Conservation (phyloP, 2,329 filamentous ascomycete species). For the Neofusicoccum ribis region DNA sequence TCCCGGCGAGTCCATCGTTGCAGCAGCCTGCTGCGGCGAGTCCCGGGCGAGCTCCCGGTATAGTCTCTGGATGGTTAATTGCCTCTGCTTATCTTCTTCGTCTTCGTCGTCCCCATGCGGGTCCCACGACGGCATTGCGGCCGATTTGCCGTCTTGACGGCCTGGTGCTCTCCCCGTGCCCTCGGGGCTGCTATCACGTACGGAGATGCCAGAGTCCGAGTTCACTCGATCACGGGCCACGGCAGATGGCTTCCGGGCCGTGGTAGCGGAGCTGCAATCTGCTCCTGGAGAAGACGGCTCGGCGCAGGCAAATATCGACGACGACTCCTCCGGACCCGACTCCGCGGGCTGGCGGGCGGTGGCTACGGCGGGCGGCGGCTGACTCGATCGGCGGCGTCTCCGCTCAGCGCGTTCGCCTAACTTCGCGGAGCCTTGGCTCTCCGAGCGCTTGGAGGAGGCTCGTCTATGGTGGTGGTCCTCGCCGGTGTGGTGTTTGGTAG, state of each 20-base stretch:
- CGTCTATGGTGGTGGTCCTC: conserved; percentile 23
- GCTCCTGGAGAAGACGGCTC: conserved; percentile 3
- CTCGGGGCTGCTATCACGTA: conserved; percentile 36
- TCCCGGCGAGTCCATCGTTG: background rate
- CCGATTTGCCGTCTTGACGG: background rate
- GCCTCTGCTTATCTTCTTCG: conserved; percentile 23
- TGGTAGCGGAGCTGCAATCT: conserved; percentile 5
- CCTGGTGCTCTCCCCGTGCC: conserved; percentile 23
- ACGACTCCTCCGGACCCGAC: conserved; percentile 5
- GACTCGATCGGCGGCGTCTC: conserved; percentile 6
- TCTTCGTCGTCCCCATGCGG: conserved; percentile 11
- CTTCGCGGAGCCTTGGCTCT: conserved; percentile 16
- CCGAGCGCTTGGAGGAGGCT: conserved; percentile 15
- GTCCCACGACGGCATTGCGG: background rate
- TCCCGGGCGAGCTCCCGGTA: conserved; percentile 5
- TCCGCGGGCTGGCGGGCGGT: conserved; percentile 23
- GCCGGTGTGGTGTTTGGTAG: conserved; percentile 21
- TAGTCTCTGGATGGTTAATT: conserved; percentile 11
- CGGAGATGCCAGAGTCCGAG: conserved; percentile 32
- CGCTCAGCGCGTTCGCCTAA: conserved; percentile 11
- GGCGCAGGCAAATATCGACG: background rate
- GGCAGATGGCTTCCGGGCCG: conserved; percentile 8
- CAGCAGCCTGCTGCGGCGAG: background rate
- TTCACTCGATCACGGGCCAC: conserved; percentile 16
- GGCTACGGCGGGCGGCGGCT: background rate